Conservation (phyloP, 2,329 filamentous ascomycete genomes). For the Aureobasidium sp. region DNA sequence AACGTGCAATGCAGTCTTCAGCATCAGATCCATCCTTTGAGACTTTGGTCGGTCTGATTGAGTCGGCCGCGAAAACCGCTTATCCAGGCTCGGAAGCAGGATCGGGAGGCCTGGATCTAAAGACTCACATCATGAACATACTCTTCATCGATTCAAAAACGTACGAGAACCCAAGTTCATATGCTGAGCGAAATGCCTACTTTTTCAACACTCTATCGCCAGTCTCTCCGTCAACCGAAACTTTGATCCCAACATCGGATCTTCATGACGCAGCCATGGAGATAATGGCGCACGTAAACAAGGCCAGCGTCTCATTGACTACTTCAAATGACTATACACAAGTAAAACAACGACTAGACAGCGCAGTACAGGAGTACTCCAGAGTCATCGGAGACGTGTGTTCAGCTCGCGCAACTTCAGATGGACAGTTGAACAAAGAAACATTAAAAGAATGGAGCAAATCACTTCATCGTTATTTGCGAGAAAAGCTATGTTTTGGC, state of each 20-base stretch:
- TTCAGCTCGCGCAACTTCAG: neutral
- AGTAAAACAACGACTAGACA: neutral
- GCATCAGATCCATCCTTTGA: constrained; percentile 22
- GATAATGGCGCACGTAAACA: neutral
- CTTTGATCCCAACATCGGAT: neutral
- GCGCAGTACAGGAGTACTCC: neutral
- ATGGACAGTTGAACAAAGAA: constrained; percentile 17
- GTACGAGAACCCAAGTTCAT: constrained; percentile 50
- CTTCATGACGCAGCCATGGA: constrained; percentile 2
- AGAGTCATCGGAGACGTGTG: neutral
- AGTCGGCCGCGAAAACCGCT: constrained; percentile 22
- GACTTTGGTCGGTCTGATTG: constrained; percentile 31
- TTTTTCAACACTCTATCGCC: constrained; percentile 42
- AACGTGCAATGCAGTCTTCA: constrained; percentile 23
- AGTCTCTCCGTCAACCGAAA: neutral
- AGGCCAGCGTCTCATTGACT: neutral
- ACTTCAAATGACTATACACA: neutral
- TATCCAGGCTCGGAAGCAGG: constrained; percentile 12
- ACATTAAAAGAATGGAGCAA: constrained; percentile 24
- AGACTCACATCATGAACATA: constrained; percentile 44
- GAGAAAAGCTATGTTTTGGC: constrained; percentile 49
- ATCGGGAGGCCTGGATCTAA: constrained; percentile 25
- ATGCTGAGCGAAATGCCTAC: constrained; percentile 49
- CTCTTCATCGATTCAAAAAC: constrained; percentile 50
- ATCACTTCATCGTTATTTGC: constrained; percentile 48